These are phyloP conservation scores for Globisporangium rhizosaccharum DNA, from an alignment of 352 stramenopile genomes.

Conservation along the genomic window DNA sequence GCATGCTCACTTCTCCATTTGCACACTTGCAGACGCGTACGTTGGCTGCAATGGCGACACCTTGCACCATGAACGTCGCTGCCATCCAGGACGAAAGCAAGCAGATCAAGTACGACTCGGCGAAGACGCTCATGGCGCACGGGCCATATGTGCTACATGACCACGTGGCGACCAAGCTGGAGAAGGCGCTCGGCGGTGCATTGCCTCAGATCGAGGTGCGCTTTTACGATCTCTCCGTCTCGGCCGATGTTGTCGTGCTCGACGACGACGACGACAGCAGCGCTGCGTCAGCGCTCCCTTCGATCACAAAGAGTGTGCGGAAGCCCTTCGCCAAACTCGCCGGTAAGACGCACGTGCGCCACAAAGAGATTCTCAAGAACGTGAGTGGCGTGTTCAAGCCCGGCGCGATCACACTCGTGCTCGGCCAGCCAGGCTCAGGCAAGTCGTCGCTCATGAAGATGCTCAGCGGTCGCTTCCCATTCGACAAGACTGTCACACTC, in stretches of 20 bases:
- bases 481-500: slow-evolving; percentile 1
- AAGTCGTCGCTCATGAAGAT: slow-evolving; percentile 18
- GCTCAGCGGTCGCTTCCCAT: slow-evolving; percentile 16
- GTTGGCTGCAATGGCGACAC: not conserved
- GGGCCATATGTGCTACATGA: not conserved
- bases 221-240: not conserved
- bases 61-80: not conserved
- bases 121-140: not conserved
- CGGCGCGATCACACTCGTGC: slow-evolving; percentile 15
- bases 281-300: not conserved
- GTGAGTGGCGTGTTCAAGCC: slow-evolving; percentile 5
- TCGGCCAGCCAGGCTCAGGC: slow-evolving; percentile 7
- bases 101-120: not conserved
- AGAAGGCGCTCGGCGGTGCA: not conserved
- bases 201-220: not conserved
- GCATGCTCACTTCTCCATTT: not conserved
- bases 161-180: not conserved
- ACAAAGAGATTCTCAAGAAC: not conserved
- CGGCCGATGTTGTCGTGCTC: not conserved
- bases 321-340: not conserved
- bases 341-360: not conserved
- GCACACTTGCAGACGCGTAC: not conserved
- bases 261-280: not conserved
- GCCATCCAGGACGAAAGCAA: not conserved
- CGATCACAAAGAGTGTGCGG: not conserved